These are phyloP conservation scores for Tulasnella sp. DNA, from an alignment of 768 basidiomycete genomes.

Conservation along the genomic window DNA sequence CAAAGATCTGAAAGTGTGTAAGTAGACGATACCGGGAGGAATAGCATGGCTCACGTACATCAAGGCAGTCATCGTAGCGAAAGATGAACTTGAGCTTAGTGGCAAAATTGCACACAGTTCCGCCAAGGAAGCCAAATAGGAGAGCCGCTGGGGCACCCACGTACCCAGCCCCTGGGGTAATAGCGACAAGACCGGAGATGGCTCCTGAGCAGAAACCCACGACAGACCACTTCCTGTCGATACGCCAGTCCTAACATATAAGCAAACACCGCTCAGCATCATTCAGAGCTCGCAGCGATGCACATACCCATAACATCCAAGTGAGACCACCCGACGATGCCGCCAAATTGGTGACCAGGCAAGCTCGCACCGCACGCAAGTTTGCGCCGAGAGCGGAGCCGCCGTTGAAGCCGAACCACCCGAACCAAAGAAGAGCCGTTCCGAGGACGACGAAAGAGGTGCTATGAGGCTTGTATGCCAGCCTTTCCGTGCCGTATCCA, in stretches of 20 bases:
- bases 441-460: conserved; percentile 89
- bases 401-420: conserved; percentile 92
- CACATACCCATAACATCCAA: conserved; percentile 93
- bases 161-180: conserved; percentile 73
- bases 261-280: conserved; percentile 28
- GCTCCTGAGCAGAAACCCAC: conserved; percentile 96
- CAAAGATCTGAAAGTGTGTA: conserved; percentile 54
- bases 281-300: conserved; percentile 27
- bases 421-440: conserved; percentile 87
- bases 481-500: conserved; percentile 80
- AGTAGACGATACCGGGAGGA: conserved; percentile 13
- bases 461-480: conserved; percentile 91
- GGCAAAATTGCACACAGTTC: conserved; percentile 84
- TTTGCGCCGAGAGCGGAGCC: conserved; percentile 84
- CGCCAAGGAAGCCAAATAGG: conserved; percentile 72
- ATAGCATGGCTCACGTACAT: conserved; percentile 43
- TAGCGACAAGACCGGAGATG: conserved; percentile 79
- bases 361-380: conserved; percentile 74
- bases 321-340: conserved; percentile 79
- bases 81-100: conserved; percentile 83
- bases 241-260: no score
- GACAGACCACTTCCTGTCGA: conserved; percentile 85
- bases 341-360: conserved; percentile 87
- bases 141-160: conserved; percentile 72
- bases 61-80: conserved; percentile 66